Evolutionary conservation across 805 yeast species (phyloP).

Genomic region (Candida germanica): DNA sequence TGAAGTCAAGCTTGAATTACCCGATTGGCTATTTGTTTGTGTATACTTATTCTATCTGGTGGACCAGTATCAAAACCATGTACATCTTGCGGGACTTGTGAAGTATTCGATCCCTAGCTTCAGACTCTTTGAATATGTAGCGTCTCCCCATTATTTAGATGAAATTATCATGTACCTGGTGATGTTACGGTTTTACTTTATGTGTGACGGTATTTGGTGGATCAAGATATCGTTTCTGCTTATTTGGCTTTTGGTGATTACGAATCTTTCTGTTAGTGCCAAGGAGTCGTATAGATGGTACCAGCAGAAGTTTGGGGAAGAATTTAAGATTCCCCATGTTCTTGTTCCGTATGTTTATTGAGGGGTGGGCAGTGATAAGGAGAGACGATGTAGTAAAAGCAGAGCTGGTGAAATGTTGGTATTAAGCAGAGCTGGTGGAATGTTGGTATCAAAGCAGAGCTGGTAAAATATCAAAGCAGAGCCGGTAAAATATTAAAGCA

Average conservation of each 20-base stretch:
- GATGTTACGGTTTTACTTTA: constrained; percentile 19
- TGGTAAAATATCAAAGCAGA: too few relatives aligned
- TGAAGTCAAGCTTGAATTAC: constrained; percentile 13
- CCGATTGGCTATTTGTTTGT: constrained; percentile 26
- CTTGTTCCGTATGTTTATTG: constrained; percentile 35
- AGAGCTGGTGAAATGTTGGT: too few relatives aligned
- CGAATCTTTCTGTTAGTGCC: constrained; percentile 56
- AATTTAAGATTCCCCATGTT: constrained; percentile 26
- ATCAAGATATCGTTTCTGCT: constrained; percentile 20
- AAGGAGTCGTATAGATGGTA: constrained; percentile 51
- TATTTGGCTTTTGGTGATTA: constrained; percentile 31
- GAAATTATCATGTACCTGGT: constrained; percentile 56
- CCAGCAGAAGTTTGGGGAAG: constrained; percentile 23
- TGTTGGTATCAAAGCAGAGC: too few relatives aligned
- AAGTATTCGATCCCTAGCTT: constrained; percentile 57
- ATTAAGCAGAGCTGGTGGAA: too few relatives aligned
- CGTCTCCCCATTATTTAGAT: constrained; percentile 70
- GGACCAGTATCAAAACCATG: constrained; percentile 54
- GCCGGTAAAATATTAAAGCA: too few relatives aligned
- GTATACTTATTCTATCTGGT: constrained; percentile 48
- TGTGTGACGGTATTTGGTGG: constrained; percentile 15
- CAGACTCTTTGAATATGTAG: constrained; percentile 47
- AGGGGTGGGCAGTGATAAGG: too few relatives aligned
- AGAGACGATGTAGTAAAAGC: too few relatives aligned
- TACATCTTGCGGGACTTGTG: constrained; percentile 42